These are phyloP conservation scores for Candida xyloterini DNA, from an alignment of 805 yeast species.

Conservation along the genomic window DNA sequence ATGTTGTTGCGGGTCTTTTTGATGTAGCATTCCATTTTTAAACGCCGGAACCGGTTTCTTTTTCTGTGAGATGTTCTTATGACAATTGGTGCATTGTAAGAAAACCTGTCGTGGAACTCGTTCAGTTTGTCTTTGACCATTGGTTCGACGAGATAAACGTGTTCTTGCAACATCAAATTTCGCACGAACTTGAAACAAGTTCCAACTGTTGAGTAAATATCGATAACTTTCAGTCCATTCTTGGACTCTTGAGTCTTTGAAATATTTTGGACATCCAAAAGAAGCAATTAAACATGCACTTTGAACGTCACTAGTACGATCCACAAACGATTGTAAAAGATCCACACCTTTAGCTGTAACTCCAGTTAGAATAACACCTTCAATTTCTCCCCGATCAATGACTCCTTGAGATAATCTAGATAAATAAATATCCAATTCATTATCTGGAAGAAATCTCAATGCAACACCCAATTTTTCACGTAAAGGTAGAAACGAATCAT, in stretches of 20 bases:
- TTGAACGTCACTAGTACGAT: constrained; percentile 86
- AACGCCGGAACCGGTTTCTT: constrained; percentile 5
- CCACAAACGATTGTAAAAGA: constrained; percentile 80
- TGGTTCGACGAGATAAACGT: constrained; percentile 51
- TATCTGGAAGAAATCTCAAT: constrained; percentile 75
- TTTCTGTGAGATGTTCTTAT: constrained; percentile 57
- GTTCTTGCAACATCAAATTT: constrained; percentile 79
- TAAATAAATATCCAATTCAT: constrained; percentile 70
- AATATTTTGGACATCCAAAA: constrained; percentile 81
- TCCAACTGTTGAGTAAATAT: constrained; percentile 72
- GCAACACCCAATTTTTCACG: constrained; percentile 91
- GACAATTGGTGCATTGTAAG: constrained; percentile 80
- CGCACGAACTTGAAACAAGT: constrained; percentile 72
- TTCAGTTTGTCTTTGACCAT: constrained; percentile 46
- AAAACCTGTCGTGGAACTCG: constrained; percentile 71
- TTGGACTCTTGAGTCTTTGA: constrained; percentile 66
- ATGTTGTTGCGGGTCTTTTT: constrained; percentile 12
- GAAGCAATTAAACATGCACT: constrained; percentile 81
- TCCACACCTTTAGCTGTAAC: constrained; percentile 81
- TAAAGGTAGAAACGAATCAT: constrained; percentile 83
- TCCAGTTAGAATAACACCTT: constrained; percentile 90
- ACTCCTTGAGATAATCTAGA: constrained; percentile 68
- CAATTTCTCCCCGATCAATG: constrained; percentile 76
- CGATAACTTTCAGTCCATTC: constrained; percentile 78
- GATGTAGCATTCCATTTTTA: not conserved